phyloP scores from a whole-genome alignment of 176 grass and related monocot species.

The Poa pratensis region DNA sequence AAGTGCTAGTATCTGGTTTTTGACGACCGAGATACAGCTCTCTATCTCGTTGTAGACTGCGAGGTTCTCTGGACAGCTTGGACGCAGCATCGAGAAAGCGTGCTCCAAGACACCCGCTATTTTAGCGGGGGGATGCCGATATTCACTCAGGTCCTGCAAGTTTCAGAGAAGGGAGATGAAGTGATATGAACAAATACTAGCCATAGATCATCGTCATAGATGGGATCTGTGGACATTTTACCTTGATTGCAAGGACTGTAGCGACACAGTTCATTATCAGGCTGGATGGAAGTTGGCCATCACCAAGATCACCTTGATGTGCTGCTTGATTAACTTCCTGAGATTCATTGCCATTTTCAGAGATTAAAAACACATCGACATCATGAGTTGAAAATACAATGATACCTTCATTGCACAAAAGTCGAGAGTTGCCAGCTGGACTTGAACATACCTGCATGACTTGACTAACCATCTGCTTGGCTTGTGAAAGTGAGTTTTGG shows the following conservation, averaged over 20 bases:
- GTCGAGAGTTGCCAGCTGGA: slow-evolving; percentile 6
- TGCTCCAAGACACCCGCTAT: slow-evolving; percentile 59
- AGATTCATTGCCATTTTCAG: slow-evolving; percentile 16
- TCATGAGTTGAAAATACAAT: slow-evolving; percentile 16
- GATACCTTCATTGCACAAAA: slow-evolving; percentile 1
- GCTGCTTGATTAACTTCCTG: slow-evolving; percentile 25
- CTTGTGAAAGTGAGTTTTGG: slow-evolving; percentile 48
- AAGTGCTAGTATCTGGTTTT: slow-evolving; percentile 73
- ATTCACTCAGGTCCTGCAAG: slow-evolving; percentile 49
- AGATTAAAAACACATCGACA: slow-evolving; percentile 25
- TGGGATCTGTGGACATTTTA: slow-evolving; percentile 31
- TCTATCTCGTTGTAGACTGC: slow-evolving; percentile 62
- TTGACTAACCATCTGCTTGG: slow-evolving; percentile 52
- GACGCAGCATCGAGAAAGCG: slow-evolving; percentile 50
- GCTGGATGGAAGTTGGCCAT: slow-evolving; percentile 30
- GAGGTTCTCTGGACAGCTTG: slow-evolving; percentile 53
- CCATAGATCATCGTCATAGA: not conserved
- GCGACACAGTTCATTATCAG: slow-evolving; percentile 60
- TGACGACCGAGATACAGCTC: slow-evolving; percentile 50
- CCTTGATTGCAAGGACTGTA: slow-evolving; percentile 60
- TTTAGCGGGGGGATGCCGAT: slow-evolving; percentile 40
- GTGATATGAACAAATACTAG: not conserved
- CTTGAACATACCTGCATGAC: slow-evolving; percentile 49
- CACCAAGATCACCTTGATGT: slow-evolving; percentile 8
- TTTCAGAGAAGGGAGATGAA: not conserved